Conservation (phyloP, 768 basidiomycete genomes). For the Leccinum subgranulosum region DNA sequence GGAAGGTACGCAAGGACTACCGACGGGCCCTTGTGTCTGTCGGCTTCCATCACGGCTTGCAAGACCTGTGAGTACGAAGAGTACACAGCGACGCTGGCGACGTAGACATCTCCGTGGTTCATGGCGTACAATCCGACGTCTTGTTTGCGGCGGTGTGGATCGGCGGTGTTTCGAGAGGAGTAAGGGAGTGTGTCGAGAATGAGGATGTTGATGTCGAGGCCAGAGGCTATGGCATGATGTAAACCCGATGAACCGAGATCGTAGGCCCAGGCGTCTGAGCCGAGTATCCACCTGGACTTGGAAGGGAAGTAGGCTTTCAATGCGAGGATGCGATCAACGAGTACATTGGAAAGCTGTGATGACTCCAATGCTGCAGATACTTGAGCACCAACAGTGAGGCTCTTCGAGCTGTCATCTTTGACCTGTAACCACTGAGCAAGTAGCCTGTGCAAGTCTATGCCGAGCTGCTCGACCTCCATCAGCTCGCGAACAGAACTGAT, state of each 20-base stretch:
- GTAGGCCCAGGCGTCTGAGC: constrained; percentile 60
- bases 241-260: constrained; percentile 94
- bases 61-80: constrained; percentile 94
- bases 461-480: constrained; percentile 48
- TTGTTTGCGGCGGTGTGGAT: constrained; percentile 74
- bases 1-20: constrained; percentile 94
- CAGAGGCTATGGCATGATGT: constrained; percentile 90
- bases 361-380: constrained; percentile 51
- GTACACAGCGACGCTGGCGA: constrained; percentile 93
- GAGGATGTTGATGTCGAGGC: constrained; percentile 91
- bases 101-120: constrained; percentile 97
- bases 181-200: constrained; percentile 93
- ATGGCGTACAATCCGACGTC: constrained; percentile 98
- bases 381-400: constrained; percentile 53
- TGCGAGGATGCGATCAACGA: constrained; percentile 55
- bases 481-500: constrained; percentile 61
- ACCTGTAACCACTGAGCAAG: constrained; percentile 78
- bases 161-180: constrained; percentile 65
- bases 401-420: constrained; percentile 68
- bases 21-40: constrained; percentile 83
- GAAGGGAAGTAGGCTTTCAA: constrained; percentile 56
- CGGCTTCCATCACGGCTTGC: constrained; percentile 88
- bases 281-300: constrained; percentile 53
- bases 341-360: constrained; percentile 36
- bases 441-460: constrained; percentile 60